Evolutionary conservation across 2,329 filamentous ascomycete species (phyloP), one percentile per base, ranked within the genome.

Genomic region (Proliferodiscus dingleyae): DNA sequence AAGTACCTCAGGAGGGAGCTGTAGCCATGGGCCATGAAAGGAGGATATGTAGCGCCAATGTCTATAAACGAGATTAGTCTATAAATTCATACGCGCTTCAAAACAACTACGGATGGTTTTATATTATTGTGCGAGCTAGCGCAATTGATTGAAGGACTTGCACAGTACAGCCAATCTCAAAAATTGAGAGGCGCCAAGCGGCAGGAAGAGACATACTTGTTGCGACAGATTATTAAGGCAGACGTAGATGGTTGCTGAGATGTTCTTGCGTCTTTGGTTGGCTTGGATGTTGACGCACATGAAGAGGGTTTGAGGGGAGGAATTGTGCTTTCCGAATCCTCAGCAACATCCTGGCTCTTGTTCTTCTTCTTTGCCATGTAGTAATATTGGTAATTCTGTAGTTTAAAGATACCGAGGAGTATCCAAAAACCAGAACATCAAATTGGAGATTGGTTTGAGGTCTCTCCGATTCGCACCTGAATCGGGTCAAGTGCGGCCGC

Each of bases 21-120:
- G 83, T 11, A 90, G 77, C 88, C 88, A 93, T 55, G 86, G 82
- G 19, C 87, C 88, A 61, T 90, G 83, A 61, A 87, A 93, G 22
- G 83, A 85, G 18, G 86, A 89, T 48, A 93, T 89, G 64, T 89
- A 88, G 53, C 82, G 78, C 87, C 87, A 91, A 68, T 91, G 86
- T 64, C 87, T 91, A 56, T 43, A 18, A 46, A 40, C 26, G 29
- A n/a, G 36, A 39, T 51, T 45, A 57, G 44, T 36, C 33, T 24
- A 34, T 22, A 11, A 45, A 18, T 30, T 33, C 16, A 34, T 18
- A 19, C 19, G 16, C 19, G 15, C 8, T 9, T 16, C 10, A 5
- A 9, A 16, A 15, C 13, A 10, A 34, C 10, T 30, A n/a, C 15
- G 16, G 32, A n/a, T n/a, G 15, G 13, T 30, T 30, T n/a, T n/a